Evolutionary conservation across 2,329 filamentous ascomycete genomes (phyloP).

Genomic region (Fusarium ramigenum): DNA sequence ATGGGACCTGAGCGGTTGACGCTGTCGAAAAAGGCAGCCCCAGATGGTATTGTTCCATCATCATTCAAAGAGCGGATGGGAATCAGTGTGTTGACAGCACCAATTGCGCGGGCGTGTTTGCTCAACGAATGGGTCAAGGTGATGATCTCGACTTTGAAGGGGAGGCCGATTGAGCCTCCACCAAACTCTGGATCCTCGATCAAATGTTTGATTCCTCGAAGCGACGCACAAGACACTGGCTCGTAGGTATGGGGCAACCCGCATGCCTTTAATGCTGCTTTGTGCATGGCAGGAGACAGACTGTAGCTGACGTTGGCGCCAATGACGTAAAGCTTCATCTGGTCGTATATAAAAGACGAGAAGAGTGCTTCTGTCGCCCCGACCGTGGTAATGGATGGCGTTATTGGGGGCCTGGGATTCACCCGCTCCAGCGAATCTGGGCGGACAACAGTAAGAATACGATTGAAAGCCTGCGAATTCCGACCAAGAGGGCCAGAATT

Average conservation of each 20-base stretch:
- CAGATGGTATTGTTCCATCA: conserved; percentile 66
- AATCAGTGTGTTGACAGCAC: conserved; percentile 79
- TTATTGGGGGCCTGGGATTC: conserved; percentile 37
- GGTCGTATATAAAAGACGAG: conserved; percentile 71
- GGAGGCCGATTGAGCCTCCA: conserved; percentile 75
- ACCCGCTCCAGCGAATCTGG: conserved; percentile 49
- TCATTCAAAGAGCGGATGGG: conserved; percentile 70
- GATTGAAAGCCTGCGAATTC: conserved; percentile 73
- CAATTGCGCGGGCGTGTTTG: conserved; percentile 77
- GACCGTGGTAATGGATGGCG: conserved; percentile 62
- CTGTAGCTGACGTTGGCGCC: conserved; percentile 78
- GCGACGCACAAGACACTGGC: conserved; percentile 69
- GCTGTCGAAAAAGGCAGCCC: conserved; percentile 61
- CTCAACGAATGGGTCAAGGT: conserved; percentile 75
- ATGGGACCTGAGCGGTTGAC: conserved; percentile 71
- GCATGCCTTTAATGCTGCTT: conserved; percentile 71
- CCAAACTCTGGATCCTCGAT: conserved; percentile 75
- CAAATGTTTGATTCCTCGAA: conserved; percentile 71
- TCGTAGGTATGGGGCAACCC: conserved; percentile 75
- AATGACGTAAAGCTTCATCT: conserved; percentile 77
- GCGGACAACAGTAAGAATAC: conserved; percentile 67
- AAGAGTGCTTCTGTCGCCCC: conserved; percentile 74
- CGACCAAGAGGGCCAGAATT: conserved; percentile 72
- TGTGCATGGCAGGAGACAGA: conserved; percentile 82
- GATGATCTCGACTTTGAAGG: conserved; percentile 80